These are phyloP conservation scores for Gryganskiella cystojenkinii DNA, from an alignment of 192 early-diverging fungal genomes.

Conservation along the genomic window DNA sequence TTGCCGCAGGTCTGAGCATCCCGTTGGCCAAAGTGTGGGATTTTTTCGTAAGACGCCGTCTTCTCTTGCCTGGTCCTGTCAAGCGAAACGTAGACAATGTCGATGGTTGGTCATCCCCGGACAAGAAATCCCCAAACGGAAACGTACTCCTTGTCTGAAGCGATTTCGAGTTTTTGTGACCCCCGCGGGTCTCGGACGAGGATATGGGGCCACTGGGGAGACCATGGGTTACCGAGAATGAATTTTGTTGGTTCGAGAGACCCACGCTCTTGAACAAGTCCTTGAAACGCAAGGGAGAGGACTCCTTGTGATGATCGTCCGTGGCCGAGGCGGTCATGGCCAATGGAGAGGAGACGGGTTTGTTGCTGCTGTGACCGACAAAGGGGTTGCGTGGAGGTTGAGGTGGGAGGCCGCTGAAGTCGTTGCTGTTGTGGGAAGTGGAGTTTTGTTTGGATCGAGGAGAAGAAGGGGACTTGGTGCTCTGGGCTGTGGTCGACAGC, in stretches of 20 bases:
- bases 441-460: slow-evolving; percentile 5
- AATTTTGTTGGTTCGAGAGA: slow-evolving; percentile 14
- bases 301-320: slow-evolving; percentile 23
- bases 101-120: slow-evolving; percentile 41
- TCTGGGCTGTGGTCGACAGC: no score
- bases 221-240: slow-evolving; percentile 6
- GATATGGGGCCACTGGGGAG: no score
- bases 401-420: slow-evolving; percentile 23
- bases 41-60: slow-evolving; percentile 28
- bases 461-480: background rate
- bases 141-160: slow-evolving; percentile 12
- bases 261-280: slow-evolving; percentile 36
- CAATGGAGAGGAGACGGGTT: background rate
- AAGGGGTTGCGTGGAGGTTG: slow-evolving; percentile 19
- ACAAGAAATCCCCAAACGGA: slow-evolving; percentile 33
- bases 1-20: background rate
- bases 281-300: slow-evolving; percentile 24
- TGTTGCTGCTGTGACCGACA: background rate
- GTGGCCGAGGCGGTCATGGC: background rate
- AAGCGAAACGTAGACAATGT: slow-evolving; percentile 10
- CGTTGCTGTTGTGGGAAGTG: background rate
- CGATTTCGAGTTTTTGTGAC: background rate
- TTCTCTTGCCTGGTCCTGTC: slow-evolving; percentile 21
- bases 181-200: no score
- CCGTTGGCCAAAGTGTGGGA: slow-evolving; percentile 5